A percentile compares a stretch with the other conserved stretches of the same genome.
Evolutionary conservation across 2,329 filamentous ascomycete genomes (phyloP).

Genomic region (Lizonia empirigonia): DNA sequence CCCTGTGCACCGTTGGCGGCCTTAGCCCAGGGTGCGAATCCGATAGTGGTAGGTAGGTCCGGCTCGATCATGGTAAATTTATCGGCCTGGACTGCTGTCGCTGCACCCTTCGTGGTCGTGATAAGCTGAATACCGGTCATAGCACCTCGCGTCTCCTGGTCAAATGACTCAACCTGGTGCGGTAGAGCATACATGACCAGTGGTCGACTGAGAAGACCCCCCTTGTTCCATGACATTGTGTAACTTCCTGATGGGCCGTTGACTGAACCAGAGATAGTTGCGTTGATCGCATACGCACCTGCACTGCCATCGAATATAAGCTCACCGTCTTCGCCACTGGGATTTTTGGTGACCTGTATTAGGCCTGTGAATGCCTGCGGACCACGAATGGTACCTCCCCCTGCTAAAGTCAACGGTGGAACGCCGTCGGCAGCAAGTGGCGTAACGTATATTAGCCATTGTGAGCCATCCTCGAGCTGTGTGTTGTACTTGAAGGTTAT

Average conservation of each 20-base stretch:
- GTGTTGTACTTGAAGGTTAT: constrained; percentile 49
- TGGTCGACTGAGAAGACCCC: constrained; percentile 61
- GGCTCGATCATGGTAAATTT: constrained; percentile 72
- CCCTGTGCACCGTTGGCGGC: constrained; percentile 44
- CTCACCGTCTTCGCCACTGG: constrained; percentile 57
- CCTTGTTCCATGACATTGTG: constrained; percentile 72
- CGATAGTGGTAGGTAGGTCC: constrained; percentile 72
- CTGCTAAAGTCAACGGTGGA: constrained; percentile 71
- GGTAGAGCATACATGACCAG: constrained; percentile 89
- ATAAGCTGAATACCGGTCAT: constrained; percentile 65
- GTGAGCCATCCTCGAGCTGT: constrained; percentile 58
- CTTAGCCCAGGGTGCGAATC: constrained; percentile 79
- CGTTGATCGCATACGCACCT: constrained; percentile 73
- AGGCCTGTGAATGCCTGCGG: constrained; percentile 72
- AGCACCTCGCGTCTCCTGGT: constrained; percentile 58
- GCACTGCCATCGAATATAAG: constrained; percentile 78
- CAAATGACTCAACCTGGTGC: constrained; percentile 82
- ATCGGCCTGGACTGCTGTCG: constrained; percentile 64
- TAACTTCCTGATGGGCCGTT: constrained; percentile 67
- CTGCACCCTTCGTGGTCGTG: constrained; percentile 87
- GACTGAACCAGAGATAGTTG: constrained; percentile 57
- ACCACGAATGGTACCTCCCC: constrained; percentile 69
- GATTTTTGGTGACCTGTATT: constrained; percentile 84
- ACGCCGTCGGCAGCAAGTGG: constrained; percentile 60
- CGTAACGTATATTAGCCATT: constrained; percentile 82